Evolutionary conservation across 164 flowering plant species (phyloP).

Genomic region (Euptelea pleiosperma): DNA sequence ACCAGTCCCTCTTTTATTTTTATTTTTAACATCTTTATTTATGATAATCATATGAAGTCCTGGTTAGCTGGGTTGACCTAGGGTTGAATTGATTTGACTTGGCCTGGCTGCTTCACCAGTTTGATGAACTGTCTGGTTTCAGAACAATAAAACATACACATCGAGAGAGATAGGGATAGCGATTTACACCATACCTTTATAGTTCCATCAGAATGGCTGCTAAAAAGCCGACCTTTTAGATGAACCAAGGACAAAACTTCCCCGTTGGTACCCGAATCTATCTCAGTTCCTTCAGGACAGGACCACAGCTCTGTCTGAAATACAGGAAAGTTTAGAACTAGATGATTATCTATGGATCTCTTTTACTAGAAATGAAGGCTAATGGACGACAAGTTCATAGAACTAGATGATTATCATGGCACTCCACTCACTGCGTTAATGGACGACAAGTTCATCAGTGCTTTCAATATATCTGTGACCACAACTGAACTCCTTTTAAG

Average conservation of each 20-base stretch:
- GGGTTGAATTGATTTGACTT: too few species aligned
- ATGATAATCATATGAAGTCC: too few species aligned
- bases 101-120: not conserved
- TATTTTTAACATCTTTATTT: too few species aligned
- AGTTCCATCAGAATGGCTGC: slow-evolving; percentile 77
- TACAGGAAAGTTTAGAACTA: not conserved
- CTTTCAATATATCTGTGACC: slow-evolving; percentile 48
- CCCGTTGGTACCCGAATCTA: slow-evolving; percentile 50
- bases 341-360: not conserved
- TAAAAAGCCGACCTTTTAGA: slow-evolving; percentile 43
- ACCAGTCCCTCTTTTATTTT: too few species aligned
- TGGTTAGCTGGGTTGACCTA: too few species aligned
- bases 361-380: not conserved
- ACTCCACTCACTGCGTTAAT: slow-evolving; percentile 55
- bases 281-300: slow-evolving; percentile 42
- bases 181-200: slow-evolving; percentile 46
- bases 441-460: slow-evolving; percentile 62
- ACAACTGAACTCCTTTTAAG: slow-evolving; percentile 45
- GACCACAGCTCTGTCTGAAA: slow-evolving; percentile 66
- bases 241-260: slow-evolving; percentile 56
- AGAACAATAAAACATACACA: not conserved
- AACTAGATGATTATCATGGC: not conserved
- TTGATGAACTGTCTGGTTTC: not conserved
- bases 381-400: too few species aligned
- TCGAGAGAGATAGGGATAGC: not conserved